phyloP scores from a whole-genome alignment of 768 basidiomycete genomes.

The Rhizopogon roseolus region DNA sequence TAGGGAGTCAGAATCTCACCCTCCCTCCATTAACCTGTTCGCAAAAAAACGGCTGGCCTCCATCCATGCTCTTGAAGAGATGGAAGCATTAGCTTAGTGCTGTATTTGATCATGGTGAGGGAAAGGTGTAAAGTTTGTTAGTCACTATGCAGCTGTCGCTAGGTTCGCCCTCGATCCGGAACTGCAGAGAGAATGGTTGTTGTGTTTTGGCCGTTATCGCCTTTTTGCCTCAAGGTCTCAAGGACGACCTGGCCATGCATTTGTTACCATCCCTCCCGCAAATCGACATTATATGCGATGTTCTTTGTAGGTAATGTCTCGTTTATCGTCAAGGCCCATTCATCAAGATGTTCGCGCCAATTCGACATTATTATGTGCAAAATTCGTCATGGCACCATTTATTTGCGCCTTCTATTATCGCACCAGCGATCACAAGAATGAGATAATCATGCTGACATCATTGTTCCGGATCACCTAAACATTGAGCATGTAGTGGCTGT shows the following conservation, averaged over 20 bases:
- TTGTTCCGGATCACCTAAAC: too few species aligned
- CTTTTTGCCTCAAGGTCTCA: constrained; percentile 1
- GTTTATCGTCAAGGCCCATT: neutral
- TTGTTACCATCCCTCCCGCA: neutral
- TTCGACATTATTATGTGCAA: neutral
- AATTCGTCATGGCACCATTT: neutral
- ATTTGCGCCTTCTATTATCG: neutral
- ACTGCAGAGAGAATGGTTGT: too few species aligned
- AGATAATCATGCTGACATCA: neutral
- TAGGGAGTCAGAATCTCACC: neutral
- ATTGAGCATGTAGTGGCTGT: too few species aligned
- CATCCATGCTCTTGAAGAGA: neutral
- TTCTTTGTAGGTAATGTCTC: neutral
- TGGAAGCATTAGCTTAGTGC: neutral
- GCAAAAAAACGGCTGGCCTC: constrained; percentile 1
- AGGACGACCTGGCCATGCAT: neutral
- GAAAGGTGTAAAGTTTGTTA: neutral
- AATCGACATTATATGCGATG: neutral
- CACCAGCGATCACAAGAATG: neutral
- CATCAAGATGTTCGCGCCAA: neutral
- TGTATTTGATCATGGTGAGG: neutral
- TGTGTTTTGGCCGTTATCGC: neutral
- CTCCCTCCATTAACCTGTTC: neutral
- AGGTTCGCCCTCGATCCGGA: neutral
- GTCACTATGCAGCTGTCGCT: neutral